Evolutionary conservation across 2,329 filamentous ascomycete genomes (phyloP).

Genomic region (Arthroderma sp.): DNA sequence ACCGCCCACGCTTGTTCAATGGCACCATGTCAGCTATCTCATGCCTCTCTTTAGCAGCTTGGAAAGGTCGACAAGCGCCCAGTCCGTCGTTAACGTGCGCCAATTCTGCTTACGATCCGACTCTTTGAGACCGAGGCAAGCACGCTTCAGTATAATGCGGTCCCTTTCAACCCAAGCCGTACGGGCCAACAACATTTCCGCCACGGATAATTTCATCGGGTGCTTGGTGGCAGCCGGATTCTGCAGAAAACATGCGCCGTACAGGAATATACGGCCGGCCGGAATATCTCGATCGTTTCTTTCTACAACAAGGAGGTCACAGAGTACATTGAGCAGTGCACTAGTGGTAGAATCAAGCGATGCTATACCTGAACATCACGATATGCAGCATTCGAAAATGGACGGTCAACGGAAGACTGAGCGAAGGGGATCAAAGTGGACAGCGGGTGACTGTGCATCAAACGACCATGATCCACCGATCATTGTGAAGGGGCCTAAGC

Average conservation of each 20-base stretch:
- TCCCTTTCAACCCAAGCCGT: conserved; percentile 18
- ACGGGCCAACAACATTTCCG: conserved; percentile 15
- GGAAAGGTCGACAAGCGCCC: conserved; percentile 40
- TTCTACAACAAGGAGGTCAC: neutral
- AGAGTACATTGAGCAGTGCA: neutral
- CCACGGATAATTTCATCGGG: conserved; percentile 43
- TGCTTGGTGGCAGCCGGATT: conserved; percentile 42
- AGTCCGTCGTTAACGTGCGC: conserved; percentile 34
- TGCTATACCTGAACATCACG: neutral
- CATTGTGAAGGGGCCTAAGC: neutral
- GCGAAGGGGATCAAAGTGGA: neutral
- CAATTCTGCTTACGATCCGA: conserved; percentile 23
- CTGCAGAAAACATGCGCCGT: conserved; percentile 38
- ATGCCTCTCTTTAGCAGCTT: conserved; percentile 51
- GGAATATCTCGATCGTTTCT: neutral
- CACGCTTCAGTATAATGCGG: conserved; percentile 22
- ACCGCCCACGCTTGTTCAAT: conserved; percentile 14
- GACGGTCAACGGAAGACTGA: neutral
- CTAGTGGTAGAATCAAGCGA: neutral
- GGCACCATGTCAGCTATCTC: conserved; percentile 50
- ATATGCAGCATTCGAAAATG: neutral
- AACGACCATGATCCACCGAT: neutral
- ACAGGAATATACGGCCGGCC: conserved; percentile 7
- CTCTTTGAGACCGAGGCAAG: conserved; percentile 11
- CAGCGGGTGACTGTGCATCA: neutral